Conservation (phyloP, 2,329 filamentous ascomycete species). For the Paraconiothyrium brasiliense region DNA sequence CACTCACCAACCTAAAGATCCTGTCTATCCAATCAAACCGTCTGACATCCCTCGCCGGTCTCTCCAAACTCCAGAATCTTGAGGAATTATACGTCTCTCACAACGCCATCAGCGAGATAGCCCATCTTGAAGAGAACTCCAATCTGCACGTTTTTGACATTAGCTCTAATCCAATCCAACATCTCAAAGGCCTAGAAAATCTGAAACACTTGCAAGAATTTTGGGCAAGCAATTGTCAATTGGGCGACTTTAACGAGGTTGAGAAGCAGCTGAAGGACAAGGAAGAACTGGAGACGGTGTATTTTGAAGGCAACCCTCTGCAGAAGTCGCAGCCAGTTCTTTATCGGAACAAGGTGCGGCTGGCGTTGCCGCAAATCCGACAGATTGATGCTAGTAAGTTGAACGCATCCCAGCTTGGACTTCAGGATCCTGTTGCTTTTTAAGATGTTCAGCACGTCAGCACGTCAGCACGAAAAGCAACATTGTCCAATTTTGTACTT, state of each 20-base stretch:
- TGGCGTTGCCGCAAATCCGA: slow-evolving; percentile 85
- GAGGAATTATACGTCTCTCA: slow-evolving; percentile 97
- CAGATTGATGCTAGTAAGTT: slow-evolving; percentile 98
- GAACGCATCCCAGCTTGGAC: neutral
- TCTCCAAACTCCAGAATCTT: slow-evolving; percentile 76
- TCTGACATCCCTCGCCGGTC: slow-evolving; percentile 78
- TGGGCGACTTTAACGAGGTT: slow-evolving; percentile 82
- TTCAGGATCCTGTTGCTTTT: neutral
- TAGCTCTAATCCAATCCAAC: slow-evolving; percentile 83
- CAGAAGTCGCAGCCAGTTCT: slow-evolving; percentile 81
- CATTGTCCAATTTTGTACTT: neutral
- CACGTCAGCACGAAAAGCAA: neutral
- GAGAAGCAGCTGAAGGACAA: slow-evolving; percentile 82
- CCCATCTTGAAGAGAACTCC: slow-evolving; percentile 65
- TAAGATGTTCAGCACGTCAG: too few relatives aligned
- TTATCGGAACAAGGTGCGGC: slow-evolving; percentile 91
- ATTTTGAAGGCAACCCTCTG: slow-evolving; percentile 94
- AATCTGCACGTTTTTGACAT: slow-evolving; percentile 82
- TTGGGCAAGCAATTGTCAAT: slow-evolving; percentile 90
- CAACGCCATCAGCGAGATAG: slow-evolving; percentile 83
- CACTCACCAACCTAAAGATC: slow-evolving; percentile 81
- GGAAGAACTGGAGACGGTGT: slow-evolving; percentile 83
- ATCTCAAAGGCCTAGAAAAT: slow-evolving; percentile 74
- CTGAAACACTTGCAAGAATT: slow-evolving; percentile 83
- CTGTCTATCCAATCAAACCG: slow-evolving; percentile 97